Conservation (phyloP, 1,139 yeast genomes). For the Pichia sp. region DNA sequence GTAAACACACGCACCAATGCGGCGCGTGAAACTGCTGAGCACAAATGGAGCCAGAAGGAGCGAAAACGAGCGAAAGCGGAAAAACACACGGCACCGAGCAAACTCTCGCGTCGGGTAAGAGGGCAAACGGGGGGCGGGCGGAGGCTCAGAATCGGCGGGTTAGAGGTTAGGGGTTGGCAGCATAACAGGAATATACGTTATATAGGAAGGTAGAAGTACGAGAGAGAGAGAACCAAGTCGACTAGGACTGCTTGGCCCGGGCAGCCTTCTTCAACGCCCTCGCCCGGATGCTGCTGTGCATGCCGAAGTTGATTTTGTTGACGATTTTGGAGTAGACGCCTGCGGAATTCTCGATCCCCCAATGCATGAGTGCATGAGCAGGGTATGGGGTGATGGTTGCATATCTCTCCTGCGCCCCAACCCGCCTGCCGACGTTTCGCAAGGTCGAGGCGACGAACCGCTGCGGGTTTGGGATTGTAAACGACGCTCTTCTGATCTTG, state of each 20-base stretch:
- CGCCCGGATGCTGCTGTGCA: slow-evolving; percentile 76
- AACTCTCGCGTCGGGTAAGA: no score
- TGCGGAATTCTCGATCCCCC: slow-evolving; percentile 68
- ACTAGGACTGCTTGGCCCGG: slow-evolving; percentile 28
- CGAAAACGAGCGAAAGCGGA: neutral
- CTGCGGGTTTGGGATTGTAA: slow-evolving; percentile 77
- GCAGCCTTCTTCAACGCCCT: slow-evolving; percentile 83
- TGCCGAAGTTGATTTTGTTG: slow-evolving; percentile 58
- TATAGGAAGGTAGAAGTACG: no score
- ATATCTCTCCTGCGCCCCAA: slow-evolving; percentile 88
- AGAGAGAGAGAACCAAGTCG: no score
- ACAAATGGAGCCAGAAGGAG: neutral
- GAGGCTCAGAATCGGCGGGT: no score
- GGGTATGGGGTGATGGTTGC: slow-evolving; percentile 90
- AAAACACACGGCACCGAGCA: no score
- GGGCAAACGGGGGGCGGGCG: no score
- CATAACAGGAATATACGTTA: no score
- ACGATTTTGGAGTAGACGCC: slow-evolving; percentile 78
- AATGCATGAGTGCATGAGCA: slow-evolving; percentile 92
- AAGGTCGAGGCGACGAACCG: slow-evolving; percentile 70
- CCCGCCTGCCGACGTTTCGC: slow-evolving; percentile 69
- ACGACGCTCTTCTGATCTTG: slow-evolving; percentile 73
- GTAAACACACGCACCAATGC: neutral
- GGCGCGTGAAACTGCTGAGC: neutral
- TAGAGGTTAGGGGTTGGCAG: no score